Evolutionary conservation across 176 grass and related monocot species (phyloP).

Genomic region (Cymbopogon citratus): DNA sequence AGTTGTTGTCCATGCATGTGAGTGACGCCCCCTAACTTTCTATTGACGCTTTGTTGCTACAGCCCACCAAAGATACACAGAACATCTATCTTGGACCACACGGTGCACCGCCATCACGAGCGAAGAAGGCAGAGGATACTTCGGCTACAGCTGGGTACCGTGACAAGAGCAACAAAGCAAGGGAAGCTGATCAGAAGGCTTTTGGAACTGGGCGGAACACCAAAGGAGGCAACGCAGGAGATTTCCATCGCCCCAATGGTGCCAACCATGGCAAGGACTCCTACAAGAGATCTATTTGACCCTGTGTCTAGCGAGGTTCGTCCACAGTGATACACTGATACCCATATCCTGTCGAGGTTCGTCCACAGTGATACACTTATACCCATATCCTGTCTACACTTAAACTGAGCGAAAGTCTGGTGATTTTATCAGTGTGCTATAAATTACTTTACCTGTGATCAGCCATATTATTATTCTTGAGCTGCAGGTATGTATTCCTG

Average conservation of each 20-base stretch:
- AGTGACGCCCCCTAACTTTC: neutral
- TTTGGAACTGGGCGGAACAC: slow-evolving; percentile 26
- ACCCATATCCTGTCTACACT: neutral
- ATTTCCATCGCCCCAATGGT: slow-evolving; percentile 22
- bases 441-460: neutral
- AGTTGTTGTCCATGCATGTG: neutral
- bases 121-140: slow-evolving; percentile 58
- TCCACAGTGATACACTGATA: slow-evolving; percentile 7
- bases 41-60: neutral
- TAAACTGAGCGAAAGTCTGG: neutral
- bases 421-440: neutral
- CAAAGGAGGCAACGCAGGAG: no score
- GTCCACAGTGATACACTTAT: no score
- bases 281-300: slow-evolving; percentile 50
- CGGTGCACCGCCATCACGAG: slow-evolving; percentile 61
- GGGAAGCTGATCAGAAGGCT: slow-evolving; percentile 48
- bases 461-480: neutral
- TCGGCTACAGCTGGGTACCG: slow-evolving; percentile 26
- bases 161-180: slow-evolving; percentile 58
- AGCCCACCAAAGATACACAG: slow-evolving; percentile 61
- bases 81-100: slow-evolving; percentile 89
- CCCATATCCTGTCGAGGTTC: no score
- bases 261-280: slow-evolving; percentile 39
- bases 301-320: neutral
- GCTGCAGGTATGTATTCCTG: slow-evolving; percentile 4